Base-by-base conservation (phyloP, 2,329 filamentous ascomycete species). In the Scortechinia acanthostroma region DNA sequence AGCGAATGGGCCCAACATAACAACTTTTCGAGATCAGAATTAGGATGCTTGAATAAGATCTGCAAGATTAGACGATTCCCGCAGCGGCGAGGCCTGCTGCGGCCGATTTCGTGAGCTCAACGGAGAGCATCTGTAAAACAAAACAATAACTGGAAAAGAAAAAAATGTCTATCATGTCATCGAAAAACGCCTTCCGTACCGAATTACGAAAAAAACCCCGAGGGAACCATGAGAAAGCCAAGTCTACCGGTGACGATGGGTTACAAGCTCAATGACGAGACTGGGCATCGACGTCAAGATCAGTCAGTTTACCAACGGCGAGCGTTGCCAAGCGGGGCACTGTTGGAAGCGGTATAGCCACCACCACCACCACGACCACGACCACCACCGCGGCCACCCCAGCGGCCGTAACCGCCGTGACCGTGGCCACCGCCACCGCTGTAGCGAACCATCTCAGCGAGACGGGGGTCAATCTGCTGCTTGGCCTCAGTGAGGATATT, bases 391-490 rank as follows among this genome's bases (percentile, higher is more conserved):
- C 35, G 35, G 20, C 35, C 35, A 62, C 84, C 84, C 57, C 87
- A 72, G 54, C 78, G 70, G 47, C 75, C 64, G 57, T 77, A 81
- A 51, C 85, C 80, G 45, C 86, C 86, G 48, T 89, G 89, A 47
- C 88, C 88, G 51, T 85, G 80, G 45, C 86, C 86, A 48, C 89
- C 89, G 47, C 88, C 88, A 51, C 90, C 88, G 54, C 89, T 81
- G 63, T 91, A 97, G 65, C 93, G 87, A 55, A 81, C 83, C 93
- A 98, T 97, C 76, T 98, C 93, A 51, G 83, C 82, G 51, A 98
- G 85, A 65, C 90, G 86, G 61, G 93, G 93, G 60, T 97, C 93
- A 66, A 98, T 91, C 69, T 94, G 86, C 74, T 98, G 93, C 76
- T 97, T 97, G 54, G 93, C 91, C 71, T 98, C 93, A 61, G 84